Conservation (phyloP, 495 filamentous ascomycete species). For the Barbatosphaeria neglecta region DNA sequence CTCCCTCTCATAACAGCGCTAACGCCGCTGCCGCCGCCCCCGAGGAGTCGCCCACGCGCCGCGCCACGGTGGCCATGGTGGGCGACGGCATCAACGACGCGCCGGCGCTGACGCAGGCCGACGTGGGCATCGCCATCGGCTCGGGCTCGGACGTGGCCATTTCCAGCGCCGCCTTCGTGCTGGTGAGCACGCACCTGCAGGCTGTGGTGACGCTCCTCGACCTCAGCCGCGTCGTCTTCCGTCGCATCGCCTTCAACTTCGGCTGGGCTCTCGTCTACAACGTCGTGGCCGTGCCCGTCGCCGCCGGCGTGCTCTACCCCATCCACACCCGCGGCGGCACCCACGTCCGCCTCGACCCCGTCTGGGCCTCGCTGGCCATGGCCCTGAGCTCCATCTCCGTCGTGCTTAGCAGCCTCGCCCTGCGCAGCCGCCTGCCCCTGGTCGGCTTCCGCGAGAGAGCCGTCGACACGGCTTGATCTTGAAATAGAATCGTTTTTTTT, state of each 20-base stretch:
- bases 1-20: too few relatives aligned
- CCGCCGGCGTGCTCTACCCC: conserved; percentile 72
- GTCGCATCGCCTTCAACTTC: conserved; percentile 77
- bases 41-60: conserved; percentile 14
- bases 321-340: conserved; percentile 37
- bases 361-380: conserved; percentile 83
- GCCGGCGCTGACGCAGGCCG: conserved; percentile 66
- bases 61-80: conserved; percentile 40
- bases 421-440: conserved; percentile 38
- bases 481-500: too few relatives aligned
- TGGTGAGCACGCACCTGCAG: conserved; percentile 61
- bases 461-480: conserved; percentile 3
- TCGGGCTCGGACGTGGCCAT: conserved; percentile 80
- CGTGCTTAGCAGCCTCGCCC: conserved; percentile 56
- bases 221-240: conserved; percentile 61
- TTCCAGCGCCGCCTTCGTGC: conserved; percentile 69
- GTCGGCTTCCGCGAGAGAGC: conserved; percentile 35
- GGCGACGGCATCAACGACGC: conserved; percentile 89
- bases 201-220: conserved; percentile 62
- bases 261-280: conserved; percentile 87
- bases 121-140: conserved; percentile 76
- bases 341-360: conserved; percentile 56
- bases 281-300: conserved; percentile 62
- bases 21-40: too few relatives aligned
- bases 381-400: conserved; percentile 76